These are phyloP conservation scores for Solanum hybrid DNA, from an alignment of 305 asterid species.

Conservation along the genomic window DNA sequence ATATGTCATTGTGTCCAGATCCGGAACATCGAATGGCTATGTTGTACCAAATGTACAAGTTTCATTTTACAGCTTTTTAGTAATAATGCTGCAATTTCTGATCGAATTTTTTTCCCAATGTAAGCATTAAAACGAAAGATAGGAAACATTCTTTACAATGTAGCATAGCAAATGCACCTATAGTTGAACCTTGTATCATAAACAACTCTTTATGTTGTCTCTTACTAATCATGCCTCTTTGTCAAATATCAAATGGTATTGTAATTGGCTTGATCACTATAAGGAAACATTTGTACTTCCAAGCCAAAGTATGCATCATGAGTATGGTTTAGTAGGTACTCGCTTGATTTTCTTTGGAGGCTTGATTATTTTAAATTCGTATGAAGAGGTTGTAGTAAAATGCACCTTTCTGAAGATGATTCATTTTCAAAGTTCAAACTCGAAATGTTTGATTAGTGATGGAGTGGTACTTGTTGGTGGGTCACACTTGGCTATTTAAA, in stretches of 20 bases:
- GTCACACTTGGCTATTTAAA: background rate
- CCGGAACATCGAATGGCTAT: background rate
- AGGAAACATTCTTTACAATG: background rate
- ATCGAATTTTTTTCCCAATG: background rate
- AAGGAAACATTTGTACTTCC: background rate
- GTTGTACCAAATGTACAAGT: constrained; percentile 1
- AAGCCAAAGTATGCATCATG: background rate
- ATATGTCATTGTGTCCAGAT: background rate
- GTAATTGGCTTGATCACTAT: background rate
- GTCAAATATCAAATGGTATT: background rate
- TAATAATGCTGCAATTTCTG: background rate
- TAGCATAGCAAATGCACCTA: background rate
- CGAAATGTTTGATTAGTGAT: background rate
- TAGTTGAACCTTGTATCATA: background rate
- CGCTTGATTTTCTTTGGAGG: background rate
- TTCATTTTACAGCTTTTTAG: background rate
- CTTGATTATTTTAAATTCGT: background rate
- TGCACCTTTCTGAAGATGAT: background rate
- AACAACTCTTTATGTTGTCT: background rate
- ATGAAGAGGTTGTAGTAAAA: background rate
- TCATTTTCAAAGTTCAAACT: background rate
- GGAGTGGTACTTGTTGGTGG: background rate
- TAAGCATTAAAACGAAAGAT: background rate
- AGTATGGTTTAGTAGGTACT: background rate
- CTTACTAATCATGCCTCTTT: background rate